Evolutionary conservation across 1,284 basidiomycete genomes (phyloP), one percentile per base, ranked within the genome.

Genomic region (Boletus smithii): DNA sequence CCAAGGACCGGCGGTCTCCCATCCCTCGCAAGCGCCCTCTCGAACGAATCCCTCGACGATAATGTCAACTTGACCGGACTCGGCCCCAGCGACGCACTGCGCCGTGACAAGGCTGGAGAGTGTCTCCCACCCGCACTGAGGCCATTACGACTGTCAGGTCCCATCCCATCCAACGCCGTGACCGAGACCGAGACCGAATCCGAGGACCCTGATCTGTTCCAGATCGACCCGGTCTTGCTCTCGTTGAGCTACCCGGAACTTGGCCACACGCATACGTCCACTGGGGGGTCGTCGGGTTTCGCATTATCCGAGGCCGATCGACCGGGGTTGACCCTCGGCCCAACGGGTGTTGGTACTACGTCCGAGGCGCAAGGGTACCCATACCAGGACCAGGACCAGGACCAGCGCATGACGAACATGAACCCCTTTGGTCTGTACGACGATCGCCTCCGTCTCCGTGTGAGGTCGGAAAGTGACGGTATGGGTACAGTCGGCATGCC

Each of bases 191-290:
- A 10, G 27, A 5, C 27, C 5, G 26, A 8, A 5, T 10, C 16
- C 17, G 29, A 31, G 27, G 43, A 44, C 34, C 8, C n/a, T 5
- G 26, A 39, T 20, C 37, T 44, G 8, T 40, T 60, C 20, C 60
- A 55, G 32, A 62, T 65, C 32, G 63, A 67, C 20, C 63, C 66
- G 20, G 23, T 39, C 8, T n/a, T 66, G 26, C 53, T 68, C 24
- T 49, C 56, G 16, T 44, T 52, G 18, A 20, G 33, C 32, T 53
- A 59, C 18, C 44, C 52, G 0, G 56, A 47, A 0, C 17, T 46
- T 20, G 20, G 20, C n/a, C 20, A 20, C 20, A 20, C 20, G 20
- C 20, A 20, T 4, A 20, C 20, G 20, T 20, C 20, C 20, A 20
- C 20, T 2, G 20, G 20, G 2, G 18, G 22, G 3, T 5, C 8